These are phyloP conservation scores for Candida argentea DNA, from an alignment of 805 yeast genomes.

Conservation along the genomic window DNA sequence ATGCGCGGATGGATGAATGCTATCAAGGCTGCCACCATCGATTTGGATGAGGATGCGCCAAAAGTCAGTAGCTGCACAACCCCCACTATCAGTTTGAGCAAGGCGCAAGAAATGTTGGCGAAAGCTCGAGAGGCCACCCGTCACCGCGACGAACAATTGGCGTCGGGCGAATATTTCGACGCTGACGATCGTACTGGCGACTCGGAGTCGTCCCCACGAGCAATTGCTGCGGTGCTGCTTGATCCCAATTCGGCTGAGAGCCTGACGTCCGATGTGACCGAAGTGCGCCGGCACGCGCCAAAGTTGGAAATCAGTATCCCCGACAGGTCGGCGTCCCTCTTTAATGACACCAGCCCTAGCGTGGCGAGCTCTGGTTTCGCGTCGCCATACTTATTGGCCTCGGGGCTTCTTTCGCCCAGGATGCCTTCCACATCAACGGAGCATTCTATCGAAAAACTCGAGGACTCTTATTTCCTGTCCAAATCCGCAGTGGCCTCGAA, in stretches of 20 bases:
- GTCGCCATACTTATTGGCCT: slow-evolving; percentile 59
- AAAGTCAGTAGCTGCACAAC: slow-evolving; percentile 88
- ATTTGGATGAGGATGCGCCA: slow-evolving; percentile 86
- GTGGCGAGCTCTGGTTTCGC: slow-evolving; percentile 37
- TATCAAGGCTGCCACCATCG: slow-evolving; percentile 90
- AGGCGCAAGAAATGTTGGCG: slow-evolving; percentile 78
- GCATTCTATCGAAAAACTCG: too few species aligned
- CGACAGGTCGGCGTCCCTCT: too few species aligned
- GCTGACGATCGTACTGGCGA: slow-evolving; percentile 24
- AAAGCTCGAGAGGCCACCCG: slow-evolving; percentile 72
- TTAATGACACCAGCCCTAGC: slow-evolving; percentile 3
- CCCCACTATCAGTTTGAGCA: slow-evolving; percentile 83
- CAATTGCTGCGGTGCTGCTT: slow-evolving; percentile 20
- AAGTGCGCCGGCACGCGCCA: too few species aligned
- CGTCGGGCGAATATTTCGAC: slow-evolving; percentile 25
- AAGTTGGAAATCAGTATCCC: too few species aligned
- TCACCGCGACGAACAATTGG: slow-evolving; percentile 41
- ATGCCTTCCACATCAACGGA: too few species aligned
- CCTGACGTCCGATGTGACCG: too few species aligned
- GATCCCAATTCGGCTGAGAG: slow-evolving; percentile 19
- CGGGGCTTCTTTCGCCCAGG: slow-evolving; percentile 50
- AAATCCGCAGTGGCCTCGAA: too few species aligned
- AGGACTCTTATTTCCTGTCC: too few species aligned
- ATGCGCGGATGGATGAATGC: slow-evolving; percentile 96
- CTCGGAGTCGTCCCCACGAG: slow-evolving; percentile 11